Evolutionary conservation across 176 grass and related monocot species (phyloP).

Genomic region (Carex cristatella): DNA sequence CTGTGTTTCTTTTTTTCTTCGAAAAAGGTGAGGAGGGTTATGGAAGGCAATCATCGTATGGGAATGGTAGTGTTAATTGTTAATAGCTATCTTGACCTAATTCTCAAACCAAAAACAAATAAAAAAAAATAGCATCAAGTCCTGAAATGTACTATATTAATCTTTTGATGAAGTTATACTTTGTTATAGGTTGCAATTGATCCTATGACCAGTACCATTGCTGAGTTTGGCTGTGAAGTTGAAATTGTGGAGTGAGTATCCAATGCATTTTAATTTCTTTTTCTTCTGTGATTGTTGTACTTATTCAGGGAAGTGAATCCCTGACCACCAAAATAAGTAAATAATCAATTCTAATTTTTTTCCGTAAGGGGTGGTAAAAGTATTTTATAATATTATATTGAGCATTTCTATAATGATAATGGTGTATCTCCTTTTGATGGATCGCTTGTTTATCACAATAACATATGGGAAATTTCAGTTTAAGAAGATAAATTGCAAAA

Average conservation of each 20-base stretch:
- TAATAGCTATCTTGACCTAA: neutral
- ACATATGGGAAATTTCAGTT: neutral
- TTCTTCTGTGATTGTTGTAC: neutral
- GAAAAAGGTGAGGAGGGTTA: slow-evolving; percentile 80
- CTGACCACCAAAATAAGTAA: neutral
- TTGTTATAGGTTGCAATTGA: slow-evolving; percentile 72
- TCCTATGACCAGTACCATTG: slow-evolving; percentile 75
- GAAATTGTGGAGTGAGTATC: slow-evolving; percentile 92
- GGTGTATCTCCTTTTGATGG: neutral
- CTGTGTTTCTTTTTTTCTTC: slow-evolving; percentile 18
- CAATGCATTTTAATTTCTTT: neutral
- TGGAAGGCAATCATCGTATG: slow-evolving; percentile 99
- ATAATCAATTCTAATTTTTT: neutral
- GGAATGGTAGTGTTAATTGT: slow-evolving; percentile 60
- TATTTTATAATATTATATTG: neutral
- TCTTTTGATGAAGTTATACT: slow-evolving; percentile 23
- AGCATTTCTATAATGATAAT: neutral
- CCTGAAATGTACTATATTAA: neutral
- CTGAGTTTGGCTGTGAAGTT: slow-evolving; percentile 93
- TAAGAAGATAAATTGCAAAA: neutral
- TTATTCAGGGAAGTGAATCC: neutral
- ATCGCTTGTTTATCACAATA: neutral
- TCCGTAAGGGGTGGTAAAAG: neutral
- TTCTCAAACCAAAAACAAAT: neutral
- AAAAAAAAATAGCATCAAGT: neutral